phyloP scores from a whole-genome alignment of 192 early-diverging fungal species.

The Coemansia sp. region DNA sequence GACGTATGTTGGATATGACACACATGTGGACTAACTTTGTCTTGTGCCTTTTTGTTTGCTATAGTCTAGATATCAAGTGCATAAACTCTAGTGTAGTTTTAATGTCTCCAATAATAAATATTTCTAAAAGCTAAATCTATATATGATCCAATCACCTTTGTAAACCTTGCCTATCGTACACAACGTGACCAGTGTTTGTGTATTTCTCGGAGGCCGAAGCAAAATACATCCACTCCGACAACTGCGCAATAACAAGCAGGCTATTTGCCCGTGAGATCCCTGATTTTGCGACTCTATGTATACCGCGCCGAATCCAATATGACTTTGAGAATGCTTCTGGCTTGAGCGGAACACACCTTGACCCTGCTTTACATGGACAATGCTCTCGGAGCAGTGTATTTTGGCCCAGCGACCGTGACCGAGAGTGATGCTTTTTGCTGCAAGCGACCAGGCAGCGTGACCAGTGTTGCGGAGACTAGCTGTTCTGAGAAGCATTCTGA shows the following conservation, averaged over 20 bases:
- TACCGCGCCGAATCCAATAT: background rate
- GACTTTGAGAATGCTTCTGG: constrained; percentile 61
- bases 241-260: constrained; percentile 24
- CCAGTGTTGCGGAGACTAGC: background rate
- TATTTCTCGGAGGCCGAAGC: constrained; percentile 60
- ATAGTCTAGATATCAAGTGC: background rate
- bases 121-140: no score
- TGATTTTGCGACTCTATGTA: background rate
- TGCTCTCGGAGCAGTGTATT: constrained; percentile 63
- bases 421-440: constrained; percentile 23
- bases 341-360: constrained; percentile 60
- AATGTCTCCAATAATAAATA: background rate
- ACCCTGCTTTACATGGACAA: constrained; percentile 60
- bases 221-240: constrained; percentile 59
- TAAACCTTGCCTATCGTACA: constrained; percentile 70
- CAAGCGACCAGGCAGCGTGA: constrained; percentile 2
- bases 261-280: background rate
- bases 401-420: constrained; percentile 72
- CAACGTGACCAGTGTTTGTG: constrained; percentile 52
- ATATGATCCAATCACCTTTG: constrained; percentile 28
- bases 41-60: background rate
- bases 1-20: background rate
- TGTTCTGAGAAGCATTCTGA: constrained; percentile 8
- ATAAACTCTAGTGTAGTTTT: background rate
- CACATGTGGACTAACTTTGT: background rate